Base-by-base conservation (phyloP, 2,329 filamentous ascomycete species). In the Macrophomina pseudophaseolina region DNA sequence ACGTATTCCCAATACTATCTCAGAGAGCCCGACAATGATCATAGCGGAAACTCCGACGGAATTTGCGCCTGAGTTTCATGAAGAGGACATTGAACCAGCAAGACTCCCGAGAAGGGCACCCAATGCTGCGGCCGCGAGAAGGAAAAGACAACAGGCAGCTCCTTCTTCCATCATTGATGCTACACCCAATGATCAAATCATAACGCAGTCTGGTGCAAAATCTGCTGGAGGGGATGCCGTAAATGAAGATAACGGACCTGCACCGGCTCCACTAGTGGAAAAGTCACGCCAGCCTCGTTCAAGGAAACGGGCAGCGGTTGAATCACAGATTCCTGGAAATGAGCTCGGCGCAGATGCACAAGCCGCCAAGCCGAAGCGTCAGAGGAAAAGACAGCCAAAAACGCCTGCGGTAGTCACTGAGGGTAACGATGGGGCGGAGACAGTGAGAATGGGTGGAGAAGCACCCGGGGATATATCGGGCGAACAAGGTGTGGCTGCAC, bases 201-300 rank as follows among this genome's bases (percentile, higher is more conserved):
- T 3, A 8, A 4, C 18, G 11, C 54, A 59, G 9, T 6, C 18
- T 8, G 38, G 9, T 14, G 12, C 11, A 23, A 23, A 23, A n/a
- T 30, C 38, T 30, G 54, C 40, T 16, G 16, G 5, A 32, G 18
- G 7, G 8, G 35, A 5, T 44, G 33, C 8, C 12, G 6, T n/a
- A 33, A 54, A 59, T 30, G 18, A 35, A 32, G 16, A 35, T 16
- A 53, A 40, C 12, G 46, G 35, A 30, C 11, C 64, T 12, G 28
- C 64, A 11, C 59, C 28, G 14, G 18, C 28, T 23, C 8, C 56
- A 14, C 11, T 68, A 4, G 53, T 69, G 1, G 76, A 74, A 60
- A 78, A 74, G 68, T 33, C 71, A 8, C 73, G 73, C 7, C 77
- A 74, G 44, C 68, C 72, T n/a, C 70, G 74, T 14, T 74, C 72